phyloP scores from a whole-genome alignment of 1,284 basidiomycete species.

The Veloporphyrellus conicus region DNA sequence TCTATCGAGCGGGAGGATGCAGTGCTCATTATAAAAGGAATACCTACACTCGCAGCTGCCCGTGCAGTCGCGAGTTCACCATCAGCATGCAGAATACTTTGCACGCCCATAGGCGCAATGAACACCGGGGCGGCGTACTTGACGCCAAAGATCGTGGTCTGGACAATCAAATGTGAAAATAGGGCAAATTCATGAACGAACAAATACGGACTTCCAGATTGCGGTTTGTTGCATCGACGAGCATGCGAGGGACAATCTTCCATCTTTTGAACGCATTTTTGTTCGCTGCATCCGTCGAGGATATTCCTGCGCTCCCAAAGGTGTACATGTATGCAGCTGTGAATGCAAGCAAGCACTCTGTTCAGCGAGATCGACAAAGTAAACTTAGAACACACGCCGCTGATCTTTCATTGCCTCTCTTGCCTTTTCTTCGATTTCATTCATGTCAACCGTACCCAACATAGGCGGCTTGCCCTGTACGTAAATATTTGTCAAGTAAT shows the following conservation, averaged over 20 bases:
- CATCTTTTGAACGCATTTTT: conserved; percentile 53
- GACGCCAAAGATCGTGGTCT: conserved; percentile 70
- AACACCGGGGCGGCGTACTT: conserved; percentile 61
- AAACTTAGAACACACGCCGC: conserved; percentile 29
- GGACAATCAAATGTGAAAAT: background rate
- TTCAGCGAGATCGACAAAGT: background rate
- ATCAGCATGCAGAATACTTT: conserved; percentile 60
- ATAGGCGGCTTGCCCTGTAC: conserved; percentile 32
- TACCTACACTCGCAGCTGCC: conserved; percentile 58
- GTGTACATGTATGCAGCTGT: conserved; percentile 48
- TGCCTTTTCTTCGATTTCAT: conserved; percentile 45
- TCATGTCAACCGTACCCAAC: conserved; percentile 39
- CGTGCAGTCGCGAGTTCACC: conserved; percentile 67
- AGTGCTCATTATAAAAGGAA: conserved; percentile 72
- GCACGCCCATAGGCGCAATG: conserved; percentile 72
- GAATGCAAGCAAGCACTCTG: background rate
- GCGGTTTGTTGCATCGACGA: conserved; percentile 62
- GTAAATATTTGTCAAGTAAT: conserved; percentile 37
- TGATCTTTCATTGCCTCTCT: conserved; percentile 44
- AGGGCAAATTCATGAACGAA: background rate
- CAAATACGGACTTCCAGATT: conserved; percentile 49
- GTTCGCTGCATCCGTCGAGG: conserved; percentile 56
- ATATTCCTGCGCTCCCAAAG: conserved; percentile 57
- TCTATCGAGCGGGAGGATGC: conserved; percentile 70
- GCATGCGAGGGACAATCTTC: conserved; percentile 71